Conservation (phyloP, 495 filamentous ascomycete species). For the Podospora conica region DNA sequence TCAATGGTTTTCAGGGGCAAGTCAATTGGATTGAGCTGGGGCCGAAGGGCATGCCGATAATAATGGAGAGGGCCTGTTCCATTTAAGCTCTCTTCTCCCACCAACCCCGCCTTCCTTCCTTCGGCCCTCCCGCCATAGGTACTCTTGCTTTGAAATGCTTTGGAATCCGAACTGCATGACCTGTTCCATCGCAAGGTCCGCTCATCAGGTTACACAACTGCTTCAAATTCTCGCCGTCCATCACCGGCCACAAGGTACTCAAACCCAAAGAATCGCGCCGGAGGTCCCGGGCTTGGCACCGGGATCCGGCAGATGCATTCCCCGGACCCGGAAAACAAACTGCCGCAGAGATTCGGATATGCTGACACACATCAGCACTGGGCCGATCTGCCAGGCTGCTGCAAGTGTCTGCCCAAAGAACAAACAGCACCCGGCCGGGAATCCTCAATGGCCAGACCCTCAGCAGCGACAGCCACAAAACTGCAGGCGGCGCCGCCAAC, state of each 20-base stretch:
- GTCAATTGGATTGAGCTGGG: too few species aligned
- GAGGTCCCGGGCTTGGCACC: not conserved
- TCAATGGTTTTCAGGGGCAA: not conserved
- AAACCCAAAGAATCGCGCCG: not conserved
- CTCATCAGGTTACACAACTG: not conserved
- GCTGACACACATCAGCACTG: not conserved
- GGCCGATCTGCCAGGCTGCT: too few species aligned
- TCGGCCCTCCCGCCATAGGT: too few species aligned
- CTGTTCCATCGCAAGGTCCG: not conserved
- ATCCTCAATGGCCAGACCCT: not conserved
- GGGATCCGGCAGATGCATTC: not conserved
- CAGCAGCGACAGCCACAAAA: not conserved
- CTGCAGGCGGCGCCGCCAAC: not conserved
- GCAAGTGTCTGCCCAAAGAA: not conserved
- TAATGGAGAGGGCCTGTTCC: not conserved
- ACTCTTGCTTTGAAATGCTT: not conserved
- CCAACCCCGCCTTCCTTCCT: not conserved
- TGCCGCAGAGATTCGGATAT: not conserved
- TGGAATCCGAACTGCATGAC: not conserved
- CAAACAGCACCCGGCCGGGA: not conserved
- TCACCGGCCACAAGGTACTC: not conserved
- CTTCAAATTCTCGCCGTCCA: not conserved
- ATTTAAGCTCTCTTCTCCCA: not conserved
- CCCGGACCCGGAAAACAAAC: not conserved
- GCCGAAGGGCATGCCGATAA: not conserved